phyloP scores from a whole-genome alignment of 1,284 basidiomycete genomes.

The Cerrena zonata region DNA sequence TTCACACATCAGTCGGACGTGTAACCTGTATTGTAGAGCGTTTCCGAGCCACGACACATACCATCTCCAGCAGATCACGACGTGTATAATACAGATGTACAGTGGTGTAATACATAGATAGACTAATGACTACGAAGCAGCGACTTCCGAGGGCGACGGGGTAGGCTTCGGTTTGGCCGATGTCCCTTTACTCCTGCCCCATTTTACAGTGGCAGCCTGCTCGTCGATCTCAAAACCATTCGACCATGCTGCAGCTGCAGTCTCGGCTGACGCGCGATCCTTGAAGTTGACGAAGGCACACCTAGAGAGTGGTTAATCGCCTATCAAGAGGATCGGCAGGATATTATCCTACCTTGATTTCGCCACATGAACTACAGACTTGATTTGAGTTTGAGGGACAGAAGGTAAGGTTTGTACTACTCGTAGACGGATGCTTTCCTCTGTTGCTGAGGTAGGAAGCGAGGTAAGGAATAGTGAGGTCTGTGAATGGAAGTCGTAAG shows the following conservation, averaged over 20 bases:
- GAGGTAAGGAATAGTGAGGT: slow-evolving; percentile 89
- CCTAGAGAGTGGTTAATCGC: slow-evolving; percentile 45
- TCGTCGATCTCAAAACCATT: slow-evolving; percentile 83
- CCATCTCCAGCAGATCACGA: no score
- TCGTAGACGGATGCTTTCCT: slow-evolving; percentile 72
- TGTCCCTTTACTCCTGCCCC: slow-evolving; percentile 68
- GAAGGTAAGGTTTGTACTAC: slow-evolving; percentile 70
- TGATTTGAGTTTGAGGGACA: slow-evolving; percentile 64
- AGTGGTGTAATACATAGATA: background rate
- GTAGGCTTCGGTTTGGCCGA: slow-evolving; percentile 16
- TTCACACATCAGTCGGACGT: background rate
- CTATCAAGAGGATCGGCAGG: background rate
- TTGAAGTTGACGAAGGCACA: slow-evolving; percentile 96
- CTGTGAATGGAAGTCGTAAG: slow-evolving; percentile 34
- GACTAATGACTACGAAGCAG: slow-evolving; percentile 3
- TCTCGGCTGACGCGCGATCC: slow-evolving; percentile 75
- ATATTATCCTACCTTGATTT: slow-evolving; percentile 57
- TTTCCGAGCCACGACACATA: background rate
- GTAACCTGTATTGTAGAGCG: background rate
- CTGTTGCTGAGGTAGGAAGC: slow-evolving; percentile 69
- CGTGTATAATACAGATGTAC: background rate
- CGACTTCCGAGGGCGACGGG: slow-evolving; percentile 2
- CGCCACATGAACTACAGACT: slow-evolving; percentile 80
- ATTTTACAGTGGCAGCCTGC: slow-evolving; percentile 72
- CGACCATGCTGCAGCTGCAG: slow-evolving; percentile 80